Percentiles rank a stretch among this genome's conserved stretches.
These are phyloP conservation scores for Maudiozyma barnettii DNA, from an alignment of 805 yeast species.

Conservation along the genomic window DNA sequence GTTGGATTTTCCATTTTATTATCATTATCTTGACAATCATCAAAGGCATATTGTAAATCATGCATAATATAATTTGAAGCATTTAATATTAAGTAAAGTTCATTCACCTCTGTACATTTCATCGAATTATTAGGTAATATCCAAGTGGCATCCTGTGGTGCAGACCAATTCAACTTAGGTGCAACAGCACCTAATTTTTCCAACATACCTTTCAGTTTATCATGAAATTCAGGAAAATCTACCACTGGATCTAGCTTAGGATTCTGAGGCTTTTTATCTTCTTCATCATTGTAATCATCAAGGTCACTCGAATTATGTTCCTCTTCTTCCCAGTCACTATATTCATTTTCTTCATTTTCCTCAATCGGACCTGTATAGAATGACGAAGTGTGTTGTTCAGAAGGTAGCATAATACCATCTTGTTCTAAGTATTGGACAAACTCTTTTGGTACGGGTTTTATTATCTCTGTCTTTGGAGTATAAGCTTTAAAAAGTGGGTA, in stretches of 20 bases:
- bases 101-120: slow-evolving; percentile 62
- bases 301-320: slow-evolving; percentile 18
- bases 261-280: slow-evolving; percentile 9
- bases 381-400: slow-evolving; percentile 29
- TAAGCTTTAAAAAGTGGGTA: slow-evolving; percentile 39
- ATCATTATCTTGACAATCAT: slow-evolving; percentile 31
- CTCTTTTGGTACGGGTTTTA: slow-evolving; percentile 47
- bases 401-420: slow-evolving; percentile 62
- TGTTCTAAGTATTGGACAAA: slow-evolving; percentile 52
- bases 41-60: slow-evolving; percentile 69
- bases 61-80: slow-evolving; percentile 83
- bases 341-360: slow-evolving; percentile 50
- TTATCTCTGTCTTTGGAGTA: slow-evolving; percentile 41
- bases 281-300: slow-evolving; percentile 7
- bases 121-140: slow-evolving; percentile 68
- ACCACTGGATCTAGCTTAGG: slow-evolving; percentile 34
- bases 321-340: slow-evolving; percentile 64
- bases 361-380: slow-evolving; percentile 27
- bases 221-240: slow-evolving; percentile 54
- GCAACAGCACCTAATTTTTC: slow-evolving; percentile 49
- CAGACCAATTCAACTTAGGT: slow-evolving; percentile 94
- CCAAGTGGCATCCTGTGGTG: slow-evolving; percentile 94
- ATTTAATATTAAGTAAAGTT: slow-evolving; percentile 70
- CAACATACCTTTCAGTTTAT: slow-evolving; percentile 38
- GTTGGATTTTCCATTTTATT: slow-evolving; percentile 24